Evolutionary conservation across 805 yeast genomes (phyloP).

Genomic region (Sungouiella blattae): DNA sequence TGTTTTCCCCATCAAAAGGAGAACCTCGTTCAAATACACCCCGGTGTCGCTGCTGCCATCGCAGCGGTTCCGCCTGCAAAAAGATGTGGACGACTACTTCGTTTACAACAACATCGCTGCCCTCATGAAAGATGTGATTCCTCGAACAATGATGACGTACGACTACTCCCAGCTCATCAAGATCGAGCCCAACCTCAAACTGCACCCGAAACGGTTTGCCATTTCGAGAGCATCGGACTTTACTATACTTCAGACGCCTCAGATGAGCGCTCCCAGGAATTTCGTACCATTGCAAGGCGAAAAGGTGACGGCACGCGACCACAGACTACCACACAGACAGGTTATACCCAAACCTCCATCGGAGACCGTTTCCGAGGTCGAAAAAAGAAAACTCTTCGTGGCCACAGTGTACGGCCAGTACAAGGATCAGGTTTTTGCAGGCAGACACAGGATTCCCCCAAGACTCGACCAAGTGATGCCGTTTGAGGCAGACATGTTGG

Average conservation of each 20-base stretch:
- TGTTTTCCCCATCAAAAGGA: conserved; percentile 34
- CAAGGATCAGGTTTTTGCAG: conserved; percentile 23
- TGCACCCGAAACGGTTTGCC: conserved; percentile 5
- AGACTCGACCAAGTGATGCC: conserved; percentile 28
- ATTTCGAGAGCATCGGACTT: conserved; percentile 9
- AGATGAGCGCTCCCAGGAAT: no score
- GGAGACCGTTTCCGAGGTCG: not conserved
- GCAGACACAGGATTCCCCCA: conserved; percentile 20
- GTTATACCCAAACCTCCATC: no score
- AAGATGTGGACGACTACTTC: conserved; percentile 17
- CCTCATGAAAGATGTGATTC: conserved; percentile 27
- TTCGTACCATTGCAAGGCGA: conserved; percentile 4
- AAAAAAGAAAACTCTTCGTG: conserved; percentile 16
- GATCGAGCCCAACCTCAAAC: conserved; percentile 11
- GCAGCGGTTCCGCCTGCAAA: conserved; percentile 14
- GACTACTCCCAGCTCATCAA: conserved; percentile 16
- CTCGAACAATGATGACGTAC: conserved; percentile 24
- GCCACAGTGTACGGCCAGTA: conserved; percentile 24
- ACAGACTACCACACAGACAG: no score
- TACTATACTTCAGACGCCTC: conserved; percentile 1
- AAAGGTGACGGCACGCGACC: not conserved
- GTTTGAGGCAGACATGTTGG: conserved; percentile 23
- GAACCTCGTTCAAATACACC: conserved; percentile 28
- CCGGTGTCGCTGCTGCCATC: conserved; percentile 15
- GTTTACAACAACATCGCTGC: conserved; percentile 15